Evolutionary conservation across 2,329 filamentous ascomycete genomes (phyloP).

Genomic region (Anthostomella pinea): DNA sequence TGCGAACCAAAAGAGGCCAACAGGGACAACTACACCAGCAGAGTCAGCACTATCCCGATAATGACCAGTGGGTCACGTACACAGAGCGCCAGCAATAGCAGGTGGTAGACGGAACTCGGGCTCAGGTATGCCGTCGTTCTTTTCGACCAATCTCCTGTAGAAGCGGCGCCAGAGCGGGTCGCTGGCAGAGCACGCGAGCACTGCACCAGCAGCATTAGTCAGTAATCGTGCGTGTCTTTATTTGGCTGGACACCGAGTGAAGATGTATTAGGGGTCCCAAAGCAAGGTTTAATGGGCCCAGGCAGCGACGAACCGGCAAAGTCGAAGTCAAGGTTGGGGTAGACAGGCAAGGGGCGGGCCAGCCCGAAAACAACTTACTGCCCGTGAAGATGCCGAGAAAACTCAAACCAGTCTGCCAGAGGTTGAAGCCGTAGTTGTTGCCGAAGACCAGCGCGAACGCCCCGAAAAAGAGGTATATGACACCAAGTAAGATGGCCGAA

Average conservation of each 20-base stretch:
- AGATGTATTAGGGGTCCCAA: too few species aligned
- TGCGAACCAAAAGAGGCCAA: constrained; percentile 83
- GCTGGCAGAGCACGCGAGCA: constrained; percentile 59
- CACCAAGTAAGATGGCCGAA: constrained; percentile 79
- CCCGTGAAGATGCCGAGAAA: constrained; percentile 72
- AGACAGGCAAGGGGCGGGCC: too few species aligned
- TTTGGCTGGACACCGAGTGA: too few species aligned
- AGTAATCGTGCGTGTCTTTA: too few species aligned
- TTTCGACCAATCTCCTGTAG: constrained; percentile 53
- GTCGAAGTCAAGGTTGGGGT: too few species aligned
- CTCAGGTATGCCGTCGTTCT: constrained; percentile 60
- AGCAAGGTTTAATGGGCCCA: too few species aligned
- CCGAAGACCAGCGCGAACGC: constrained; percentile 80
- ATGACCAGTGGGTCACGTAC: too few species aligned
- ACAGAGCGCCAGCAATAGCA: constrained; percentile 69
- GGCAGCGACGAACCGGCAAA: too few species aligned
- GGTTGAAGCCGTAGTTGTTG: constrained; percentile 69
- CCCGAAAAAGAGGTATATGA: constrained; percentile 88
- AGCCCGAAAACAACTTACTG: too few species aligned
- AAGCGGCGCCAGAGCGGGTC: constrained; percentile 66
- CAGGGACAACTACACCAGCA: too few species aligned
- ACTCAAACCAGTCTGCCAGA: constrained; percentile 76
- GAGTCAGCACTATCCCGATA: too few species aligned
- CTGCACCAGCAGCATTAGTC: too few species aligned
- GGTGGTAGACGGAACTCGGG: constrained; percentile 84